Evolutionary conservation across 495 filamentous ascomycete genomes (phyloP), one percentile per base, ranked within the genome.

Genomic region (Cudoniella acicularis): DNA sequence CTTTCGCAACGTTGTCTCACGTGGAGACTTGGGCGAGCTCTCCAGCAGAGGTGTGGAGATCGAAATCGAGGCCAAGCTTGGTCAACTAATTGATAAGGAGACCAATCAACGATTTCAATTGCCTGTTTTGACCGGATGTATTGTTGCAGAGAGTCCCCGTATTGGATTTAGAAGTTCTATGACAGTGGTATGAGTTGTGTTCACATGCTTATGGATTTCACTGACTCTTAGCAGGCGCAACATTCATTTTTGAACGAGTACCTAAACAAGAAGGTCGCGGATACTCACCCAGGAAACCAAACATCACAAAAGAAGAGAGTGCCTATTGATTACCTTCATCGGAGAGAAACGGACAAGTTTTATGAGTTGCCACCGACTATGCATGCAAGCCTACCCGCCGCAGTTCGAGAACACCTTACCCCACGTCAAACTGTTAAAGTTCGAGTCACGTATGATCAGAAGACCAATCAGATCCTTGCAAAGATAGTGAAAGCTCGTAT

Each of bases 41-140:
- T 65, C 73, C 4, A 72, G 66, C 56, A 70, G 73, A n/a, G 84
- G 82, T 3, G 80, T 88, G n/a, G 79, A 90, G 56, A 79, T 96
- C 41, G 92, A 97, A 71, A 88, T 97, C 55, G 92, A 97, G 73
- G 92, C 91, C 9, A 97, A 96, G 69, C 70, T 98, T 17, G 93
- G 93, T 50, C 85, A 81, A 43, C 71, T 96, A 16, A 81, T 96
- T 42, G 85, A 92, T 64, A 84, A 79, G 69, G 79, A 80, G 57
- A 85, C 82, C 1, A 79, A 84, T 51, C 77, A 86, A n/a, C 80
- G 91, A 36, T 72, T 93, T 40, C 69, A 70, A 1, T 67, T 93
- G 18, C 84, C 85, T 6, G 75, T 94, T 10, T 50, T 73, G 26
- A 82, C 86, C 0, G 88, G 93, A 65, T 84, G 79, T 47, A 72